Base-by-base conservation (phyloP, 768 basidiomycete genomes). In the Lentinula edodes region DNA sequence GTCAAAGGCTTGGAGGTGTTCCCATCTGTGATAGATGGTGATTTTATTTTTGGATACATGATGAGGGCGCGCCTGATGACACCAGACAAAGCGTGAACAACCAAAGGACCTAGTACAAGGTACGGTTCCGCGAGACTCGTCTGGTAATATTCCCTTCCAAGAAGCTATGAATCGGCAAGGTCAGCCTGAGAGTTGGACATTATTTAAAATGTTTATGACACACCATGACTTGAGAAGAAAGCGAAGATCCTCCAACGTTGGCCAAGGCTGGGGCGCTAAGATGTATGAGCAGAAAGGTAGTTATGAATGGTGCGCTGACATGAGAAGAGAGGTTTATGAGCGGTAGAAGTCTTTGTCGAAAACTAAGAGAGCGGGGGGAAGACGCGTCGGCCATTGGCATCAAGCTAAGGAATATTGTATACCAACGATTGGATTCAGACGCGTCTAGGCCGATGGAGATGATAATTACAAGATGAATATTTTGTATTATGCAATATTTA, bases 141-240 rank as follows among this genome's bases (percentile, higher is more conserved):
- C 69, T 94, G 91, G 71, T 95, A 95, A 73, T 92, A 93, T 73
- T 93, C 92, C 58, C 92, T 76, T 9, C 91, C 90, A 12, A 95
- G 77, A 48, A 95, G 76, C 91, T 94, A 66, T 8, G 46, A 13
- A 16, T 18, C 8, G n/a, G 38, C 18, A 5, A 45, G 34, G 45
- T 58, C 12, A 61, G 42, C 18, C 2, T 41, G 23, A 34, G 15
- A 15, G n/a, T 6, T 16, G 13, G 20, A 48, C 6, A 52, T 51
- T n/a, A n/a, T n/a, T n/a, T 2, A 4, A 51, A 15, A 46, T 16
- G 18, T 15, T 23, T 23, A 7, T 9, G 20, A 73, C 84, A 61
- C 62, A 91, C 93, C 90, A 94, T 87, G 51, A 84, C 81, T 68
- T 84, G 84, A 4, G 90, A 92, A 7, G 91, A 80, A 15, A 86